phyloP scores from a whole-genome alignment of 2,329 filamentous ascomycete species.

The Fusarium heterosporum region DNA sequence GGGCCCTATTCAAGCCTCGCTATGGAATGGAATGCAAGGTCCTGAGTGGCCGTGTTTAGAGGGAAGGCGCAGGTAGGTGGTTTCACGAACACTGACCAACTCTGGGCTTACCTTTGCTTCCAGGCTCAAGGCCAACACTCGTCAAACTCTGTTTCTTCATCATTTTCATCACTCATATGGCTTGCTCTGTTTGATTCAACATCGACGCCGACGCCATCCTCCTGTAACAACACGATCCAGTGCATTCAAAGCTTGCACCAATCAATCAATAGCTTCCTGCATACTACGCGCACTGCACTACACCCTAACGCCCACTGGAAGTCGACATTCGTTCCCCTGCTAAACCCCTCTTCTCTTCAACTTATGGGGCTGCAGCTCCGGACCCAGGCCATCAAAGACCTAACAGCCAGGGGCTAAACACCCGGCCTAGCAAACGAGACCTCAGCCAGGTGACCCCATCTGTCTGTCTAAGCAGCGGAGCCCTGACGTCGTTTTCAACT shows the following conservation, averaged over 20 bases:
- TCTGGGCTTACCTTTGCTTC: not conserved
- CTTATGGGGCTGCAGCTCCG: conserved; percentile 28
- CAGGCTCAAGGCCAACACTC: not conserved
- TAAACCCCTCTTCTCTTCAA: conserved; percentile 21
- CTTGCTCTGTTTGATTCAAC: not conserved
- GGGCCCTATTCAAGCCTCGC: conserved; percentile 20
- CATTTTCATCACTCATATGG: not conserved
- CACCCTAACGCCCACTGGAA: conserved; percentile 10
- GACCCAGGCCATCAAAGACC: conserved; percentile 16
- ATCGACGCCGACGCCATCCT: not conserved
- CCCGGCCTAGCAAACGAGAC: conserved; percentile 9
- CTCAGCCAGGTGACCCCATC: conserved; percentile 32
- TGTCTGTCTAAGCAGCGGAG: conserved; percentile 39
- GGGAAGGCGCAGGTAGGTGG: conserved; percentile 7
- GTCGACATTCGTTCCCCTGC: conserved; percentile 22
- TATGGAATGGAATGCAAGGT: conserved; percentile 13
- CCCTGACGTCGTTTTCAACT: conserved; percentile 47
- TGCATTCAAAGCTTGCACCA: conserved; percentile 14
- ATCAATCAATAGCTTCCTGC: conserved; percentile 31
- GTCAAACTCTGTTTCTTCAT: not conserved
- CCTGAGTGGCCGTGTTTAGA: conserved; percentile 10
- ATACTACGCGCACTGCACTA: conserved; percentile 9
- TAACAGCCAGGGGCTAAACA: conserved; percentile 19
- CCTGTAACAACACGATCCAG: not conserved
- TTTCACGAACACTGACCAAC: conserved; percentile 5